phyloP scores from a whole-genome alignment of 2,329 filamentous ascomycete species.

The Aureobasidium sp. region DNA sequence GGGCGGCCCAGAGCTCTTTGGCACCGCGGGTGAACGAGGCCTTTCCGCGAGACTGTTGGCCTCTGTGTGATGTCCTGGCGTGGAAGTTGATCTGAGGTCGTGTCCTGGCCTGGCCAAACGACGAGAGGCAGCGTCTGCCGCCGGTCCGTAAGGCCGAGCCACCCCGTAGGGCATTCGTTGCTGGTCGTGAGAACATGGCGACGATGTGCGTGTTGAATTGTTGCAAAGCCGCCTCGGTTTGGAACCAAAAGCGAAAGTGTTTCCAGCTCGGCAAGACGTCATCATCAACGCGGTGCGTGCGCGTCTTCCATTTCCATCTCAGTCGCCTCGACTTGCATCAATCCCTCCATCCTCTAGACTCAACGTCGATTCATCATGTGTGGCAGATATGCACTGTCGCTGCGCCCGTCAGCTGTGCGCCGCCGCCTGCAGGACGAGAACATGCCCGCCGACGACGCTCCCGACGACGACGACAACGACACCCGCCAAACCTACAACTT shows the following conservation, averaged over 20 bases:
- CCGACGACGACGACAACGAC: constrained; percentile 65
- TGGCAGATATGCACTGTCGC: constrained; percentile 52
- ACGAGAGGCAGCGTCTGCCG: not conserved
- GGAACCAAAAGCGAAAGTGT: not conserved
- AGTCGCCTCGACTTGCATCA: not conserved
- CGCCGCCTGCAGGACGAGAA: constrained; percentile 63
- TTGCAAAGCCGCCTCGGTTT: not conserved
- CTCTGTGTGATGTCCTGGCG: not conserved
- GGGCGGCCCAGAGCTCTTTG: constrained; percentile 27
- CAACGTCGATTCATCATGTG: constrained; percentile 44
- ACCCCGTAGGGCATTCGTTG: constrained; percentile 17
- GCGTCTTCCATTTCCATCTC: not conserved
- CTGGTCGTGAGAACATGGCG: constrained; percentile 31
- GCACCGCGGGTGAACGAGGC: constrained; percentile 20
- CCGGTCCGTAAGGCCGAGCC: not conserved
- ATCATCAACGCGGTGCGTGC: not conserved
- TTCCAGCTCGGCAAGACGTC: not conserved
- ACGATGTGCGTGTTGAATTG: constrained; percentile 11
- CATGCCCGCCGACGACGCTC: constrained; percentile 58
- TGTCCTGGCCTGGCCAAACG: not conserved
- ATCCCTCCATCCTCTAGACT: not conserved
- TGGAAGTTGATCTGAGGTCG: not conserved
- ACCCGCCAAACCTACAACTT: constrained; percentile 82
- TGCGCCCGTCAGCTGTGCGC: constrained; percentile 64
- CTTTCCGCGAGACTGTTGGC: constrained; percentile 1